phyloP scores from a whole-genome alignment of 495 filamentous ascomycete genomes.

The Neurospora sp. region DNA sequence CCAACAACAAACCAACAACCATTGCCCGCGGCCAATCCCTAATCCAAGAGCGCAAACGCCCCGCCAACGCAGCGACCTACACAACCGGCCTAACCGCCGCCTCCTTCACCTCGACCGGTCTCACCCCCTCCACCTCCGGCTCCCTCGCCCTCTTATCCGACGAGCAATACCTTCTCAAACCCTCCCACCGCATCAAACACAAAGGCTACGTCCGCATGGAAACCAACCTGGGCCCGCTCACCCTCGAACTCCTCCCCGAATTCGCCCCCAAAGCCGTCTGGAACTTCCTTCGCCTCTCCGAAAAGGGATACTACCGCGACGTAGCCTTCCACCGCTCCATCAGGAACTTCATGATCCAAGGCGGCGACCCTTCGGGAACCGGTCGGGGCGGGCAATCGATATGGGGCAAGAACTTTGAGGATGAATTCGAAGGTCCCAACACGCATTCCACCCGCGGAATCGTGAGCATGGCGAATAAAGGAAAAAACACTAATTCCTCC shows the following conservation, averaged over 20 bases:
- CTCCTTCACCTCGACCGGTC: slow-evolving; percentile 85
- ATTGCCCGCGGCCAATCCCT: slow-evolving; percentile 13
- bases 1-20: background rate
- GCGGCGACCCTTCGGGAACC: slow-evolving; percentile 86
- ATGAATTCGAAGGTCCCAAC: slow-evolving; percentile 85
- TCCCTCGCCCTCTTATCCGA: slow-evolving; percentile 79
- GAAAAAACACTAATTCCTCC: slow-evolving; percentile 88
- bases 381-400: slow-evolving; percentile 78
- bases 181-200: slow-evolving; percentile 64
- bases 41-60: slow-evolving; percentile 41
- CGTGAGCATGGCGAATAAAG: slow-evolving; percentile 94
- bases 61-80: slow-evolving; percentile 79
- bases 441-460: slow-evolving; percentile 71
- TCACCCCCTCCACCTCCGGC: slow-evolving; percentile 81
- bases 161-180: slow-evolving; percentile 92
- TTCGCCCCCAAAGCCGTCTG: slow-evolving; percentile 86
- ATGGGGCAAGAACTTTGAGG: slow-evolving; percentile 85
- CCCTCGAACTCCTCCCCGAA: slow-evolving; percentile 84
- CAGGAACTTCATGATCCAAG: slow-evolving; percentile 94
- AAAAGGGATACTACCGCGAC: slow-evolving; percentile 79
- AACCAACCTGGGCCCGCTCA: slow-evolving; percentile 73
- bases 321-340: slow-evolving; percentile 88
- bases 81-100: slow-evolving; percentile 90
- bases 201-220: slow-evolving; percentile 81
- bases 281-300: slow-evolving; percentile 87